phyloP scores from a whole-genome alignment of 2,329 filamentous ascomycete species.

The Neoscytalidium dimidiatum region DNA sequence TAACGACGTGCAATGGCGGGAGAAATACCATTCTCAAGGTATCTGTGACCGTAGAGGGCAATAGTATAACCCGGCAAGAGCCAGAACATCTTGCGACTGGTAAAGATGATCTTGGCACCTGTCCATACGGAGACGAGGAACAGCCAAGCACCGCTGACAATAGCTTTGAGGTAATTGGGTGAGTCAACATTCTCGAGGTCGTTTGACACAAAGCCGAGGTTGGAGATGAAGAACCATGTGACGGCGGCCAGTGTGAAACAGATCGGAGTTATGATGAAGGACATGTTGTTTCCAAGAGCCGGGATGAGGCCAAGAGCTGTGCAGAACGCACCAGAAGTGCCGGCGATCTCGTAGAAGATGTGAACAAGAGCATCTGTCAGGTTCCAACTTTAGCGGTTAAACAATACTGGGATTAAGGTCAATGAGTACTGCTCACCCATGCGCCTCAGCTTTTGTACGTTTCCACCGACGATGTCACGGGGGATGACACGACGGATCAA shows the following conservation, averaged over 20 bases:
- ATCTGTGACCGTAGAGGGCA: constrained; percentile 53
- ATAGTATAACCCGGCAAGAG: constrained; percentile 52
- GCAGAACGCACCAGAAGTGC: constrained; percentile 50
- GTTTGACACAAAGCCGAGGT: constrained; percentile 37
- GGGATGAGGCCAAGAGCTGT: constrained; percentile 55
- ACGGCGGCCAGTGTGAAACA: constrained; percentile 47
- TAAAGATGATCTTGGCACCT: constrained; percentile 50
- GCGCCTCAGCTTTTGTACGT: constrained; percentile 51
- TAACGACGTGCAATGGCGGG: constrained; percentile 51
- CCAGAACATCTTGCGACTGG: constrained; percentile 52
- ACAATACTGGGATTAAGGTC: too few species aligned
- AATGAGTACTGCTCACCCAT: constrained; percentile 37
- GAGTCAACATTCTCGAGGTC: constrained; percentile 29
- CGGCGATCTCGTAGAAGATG: constrained; percentile 53
- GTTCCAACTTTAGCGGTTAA: not conserved
- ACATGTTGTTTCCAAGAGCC: constrained; percentile 53
- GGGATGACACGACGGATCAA: constrained; percentile 54
- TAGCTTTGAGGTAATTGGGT: constrained; percentile 40
- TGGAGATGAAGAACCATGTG: constrained; percentile 51
- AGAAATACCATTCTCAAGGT: constrained; percentile 53
- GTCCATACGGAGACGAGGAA: constrained; percentile 51
- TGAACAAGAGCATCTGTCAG: constrained; percentile 42
- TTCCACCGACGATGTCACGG: constrained; percentile 53
- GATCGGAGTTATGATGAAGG: constrained; percentile 51
- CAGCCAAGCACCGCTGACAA: constrained; percentile 43